These are phyloP conservation scores for Viridothelium virens DNA, from an alignment of 495 filamentous ascomycete species.

Conservation along the genomic window DNA sequence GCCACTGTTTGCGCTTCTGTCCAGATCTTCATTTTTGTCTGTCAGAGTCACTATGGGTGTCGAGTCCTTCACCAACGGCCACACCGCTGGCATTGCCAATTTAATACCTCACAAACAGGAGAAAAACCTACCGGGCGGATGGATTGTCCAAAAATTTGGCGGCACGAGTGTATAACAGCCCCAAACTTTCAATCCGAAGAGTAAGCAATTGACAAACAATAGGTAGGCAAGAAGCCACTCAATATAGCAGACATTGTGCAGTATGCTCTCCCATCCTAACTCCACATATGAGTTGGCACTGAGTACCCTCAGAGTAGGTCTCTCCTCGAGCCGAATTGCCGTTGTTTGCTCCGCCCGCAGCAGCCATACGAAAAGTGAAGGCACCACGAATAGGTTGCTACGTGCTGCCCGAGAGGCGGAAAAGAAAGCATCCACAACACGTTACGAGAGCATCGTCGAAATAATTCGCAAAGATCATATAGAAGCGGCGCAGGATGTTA, in stretches of 20 bases:
- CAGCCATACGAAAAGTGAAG: constrained; percentile 79
- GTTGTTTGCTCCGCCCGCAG: constrained; percentile 91
- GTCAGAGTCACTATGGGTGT: constrained; percentile 2
- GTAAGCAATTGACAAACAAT: background rate
- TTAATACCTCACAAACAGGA: constrained; percentile 34
- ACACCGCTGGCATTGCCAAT: constrained; percentile 10
- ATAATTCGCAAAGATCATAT: constrained; percentile 70
- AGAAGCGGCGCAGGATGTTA: constrained; percentile 48
- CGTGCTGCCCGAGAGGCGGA: constrained; percentile 60
- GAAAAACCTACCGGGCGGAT: constrained; percentile 36
- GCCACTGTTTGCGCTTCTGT: background rate
- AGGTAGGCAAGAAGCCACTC: constrained; percentile 8
- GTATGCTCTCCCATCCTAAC: background rate
- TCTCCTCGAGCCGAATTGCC: constrained; percentile 62
- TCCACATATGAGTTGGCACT: constrained; percentile 2
- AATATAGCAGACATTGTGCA: constrained; percentile 14
- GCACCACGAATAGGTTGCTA: constrained; percentile 86
- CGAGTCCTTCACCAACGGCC: constrained; percentile 20
- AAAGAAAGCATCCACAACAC: constrained; percentile 51
- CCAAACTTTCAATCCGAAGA: background rate
- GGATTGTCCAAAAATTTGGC: constrained; percentile 41
- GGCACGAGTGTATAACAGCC: constrained; percentile 35
- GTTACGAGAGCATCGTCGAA: constrained; percentile 63
- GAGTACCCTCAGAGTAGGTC: constrained; percentile 49
- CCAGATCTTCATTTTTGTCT: background rate